Conservation (phyloP, 139 green algal genomes). For the Chlamydomonas incerta region DNA sequence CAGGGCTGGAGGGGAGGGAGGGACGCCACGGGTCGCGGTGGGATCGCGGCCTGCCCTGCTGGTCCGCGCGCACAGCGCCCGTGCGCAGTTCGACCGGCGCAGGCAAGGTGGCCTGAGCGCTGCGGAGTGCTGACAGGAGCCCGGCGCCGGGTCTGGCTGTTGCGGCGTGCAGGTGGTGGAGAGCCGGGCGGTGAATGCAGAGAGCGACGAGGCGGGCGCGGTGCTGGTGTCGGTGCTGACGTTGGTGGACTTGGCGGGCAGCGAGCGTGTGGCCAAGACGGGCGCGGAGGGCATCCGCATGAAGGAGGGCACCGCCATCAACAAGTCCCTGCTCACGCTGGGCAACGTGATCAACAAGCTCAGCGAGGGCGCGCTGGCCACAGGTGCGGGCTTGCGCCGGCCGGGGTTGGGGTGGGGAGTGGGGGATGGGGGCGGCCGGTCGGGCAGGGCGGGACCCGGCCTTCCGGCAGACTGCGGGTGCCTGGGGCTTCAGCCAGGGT, state of each 20-base stretch:
- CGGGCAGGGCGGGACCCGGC: no score
- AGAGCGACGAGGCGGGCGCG: slow-evolving; percentile 64
- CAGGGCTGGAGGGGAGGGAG: not conserved
- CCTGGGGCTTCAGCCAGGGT: no score
- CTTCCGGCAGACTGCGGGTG: no score
- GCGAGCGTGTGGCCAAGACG: slow-evolving; percentile 93
- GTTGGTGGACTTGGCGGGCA: slow-evolving; percentile 94
- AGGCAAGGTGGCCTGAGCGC: no score
- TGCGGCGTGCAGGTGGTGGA: slow-evolving; percentile 78
- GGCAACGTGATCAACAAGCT: slow-evolving; percentile 98
- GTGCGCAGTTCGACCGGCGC: no score
- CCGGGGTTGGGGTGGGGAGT: not conserved
- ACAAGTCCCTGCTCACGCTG: slow-evolving; percentile 91
- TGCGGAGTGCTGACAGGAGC: no score
- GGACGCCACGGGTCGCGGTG: not conserved
- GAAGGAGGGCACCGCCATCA: slow-evolving; percentile 96
- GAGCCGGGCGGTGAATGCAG: slow-evolving; percentile 64
- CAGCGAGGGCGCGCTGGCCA: slow-evolving; percentile 71
- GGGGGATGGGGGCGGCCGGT: not conserved
- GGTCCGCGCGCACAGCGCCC: no score
- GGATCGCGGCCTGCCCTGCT: no score
- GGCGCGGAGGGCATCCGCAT: slow-evolving; percentile 91
- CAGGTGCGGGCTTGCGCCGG: slow-evolving; percentile 37
- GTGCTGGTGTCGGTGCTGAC: slow-evolving; percentile 88
- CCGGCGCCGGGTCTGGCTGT: no score